phyloP scores from a whole-genome alignment of 1,284 basidiomycete species.

The Malassezia sympodialis region DNA sequence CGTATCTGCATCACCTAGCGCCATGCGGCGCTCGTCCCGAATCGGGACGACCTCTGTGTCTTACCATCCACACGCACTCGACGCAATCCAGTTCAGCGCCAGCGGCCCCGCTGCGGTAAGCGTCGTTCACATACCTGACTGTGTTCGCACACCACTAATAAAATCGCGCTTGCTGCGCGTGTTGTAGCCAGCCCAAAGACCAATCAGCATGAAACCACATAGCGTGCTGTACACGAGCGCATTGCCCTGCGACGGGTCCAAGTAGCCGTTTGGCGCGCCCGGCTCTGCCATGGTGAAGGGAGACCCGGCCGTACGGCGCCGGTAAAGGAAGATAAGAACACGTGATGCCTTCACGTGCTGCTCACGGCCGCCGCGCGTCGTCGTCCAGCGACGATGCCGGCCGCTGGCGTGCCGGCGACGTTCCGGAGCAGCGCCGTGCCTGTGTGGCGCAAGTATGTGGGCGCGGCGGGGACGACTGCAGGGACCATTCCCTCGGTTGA shows the following conservation, averaged over 20 bases:
- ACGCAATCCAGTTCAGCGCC: constrained; percentile 46
- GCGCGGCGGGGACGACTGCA: not conserved
- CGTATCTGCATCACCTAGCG: constrained; percentile 13
- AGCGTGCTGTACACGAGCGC: constrained; percentile 45
- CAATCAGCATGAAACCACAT: constrained; percentile 43
- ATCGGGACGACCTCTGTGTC: not conserved
- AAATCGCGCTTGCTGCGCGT: constrained; percentile 42
- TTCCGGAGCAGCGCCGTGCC: constrained; percentile 7
- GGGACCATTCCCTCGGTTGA: constrained; percentile 3
- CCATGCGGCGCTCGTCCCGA: constrained; percentile 14
- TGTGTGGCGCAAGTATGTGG: not conserved
- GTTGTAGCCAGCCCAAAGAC: constrained; percentile 42
- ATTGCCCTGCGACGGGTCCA: constrained; percentile 32
- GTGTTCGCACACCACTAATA: constrained; percentile 43
- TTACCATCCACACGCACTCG: constrained; percentile 36
- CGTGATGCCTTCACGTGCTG: not conserved
- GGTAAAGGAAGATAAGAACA: not conserved
- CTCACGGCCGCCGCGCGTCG: not conserved
- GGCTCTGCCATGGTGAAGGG: not conserved
- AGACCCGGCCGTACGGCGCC: not conserved
- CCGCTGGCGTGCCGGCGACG: constrained; percentile 7
- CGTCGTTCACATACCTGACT: constrained; percentile 29
- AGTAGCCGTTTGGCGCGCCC: constrained; percentile 15
- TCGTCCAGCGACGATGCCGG: constrained; percentile 3
- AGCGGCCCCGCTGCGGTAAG: constrained; percentile 33